Evolutionary conservation across 352 stramenopile species (phyloP).

Genomic region (Phytophthora citricola): DNA sequence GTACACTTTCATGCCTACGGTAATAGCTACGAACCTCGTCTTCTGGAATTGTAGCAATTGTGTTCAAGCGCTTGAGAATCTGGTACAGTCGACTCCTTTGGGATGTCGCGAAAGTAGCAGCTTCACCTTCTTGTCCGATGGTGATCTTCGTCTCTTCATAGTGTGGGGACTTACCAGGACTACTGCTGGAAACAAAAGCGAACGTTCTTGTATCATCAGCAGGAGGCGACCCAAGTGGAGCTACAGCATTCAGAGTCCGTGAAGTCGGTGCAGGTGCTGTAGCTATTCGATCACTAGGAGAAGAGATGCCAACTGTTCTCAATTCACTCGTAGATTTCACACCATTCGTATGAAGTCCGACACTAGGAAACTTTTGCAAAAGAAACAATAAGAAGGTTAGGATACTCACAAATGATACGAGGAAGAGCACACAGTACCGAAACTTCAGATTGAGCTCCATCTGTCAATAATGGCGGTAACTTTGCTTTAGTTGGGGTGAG

Average conservation of each 20-base stretch:
- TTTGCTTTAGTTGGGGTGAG: conserved; percentile 45
- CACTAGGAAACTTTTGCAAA: conserved; percentile 10
- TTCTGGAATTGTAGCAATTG: conserved; percentile 53
- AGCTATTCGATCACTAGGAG: conserved; percentile 17
- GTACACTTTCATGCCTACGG: neutral
- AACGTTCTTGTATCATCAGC: neutral
- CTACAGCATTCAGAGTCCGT: conserved; percentile 1
- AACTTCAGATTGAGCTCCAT: conserved; percentile 8
- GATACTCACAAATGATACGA: neutral
- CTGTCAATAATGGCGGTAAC: conserved; percentile 46
- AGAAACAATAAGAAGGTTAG: neutral
- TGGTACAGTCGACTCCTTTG: conserved; percentile 69
- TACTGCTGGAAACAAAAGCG: conserved; percentile 15
- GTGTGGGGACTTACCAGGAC: conserved; percentile 26
- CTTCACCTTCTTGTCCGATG: conserved; percentile 44
- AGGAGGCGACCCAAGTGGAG: conserved; percentile 1
- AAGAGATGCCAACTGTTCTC: conserved; percentile 10
- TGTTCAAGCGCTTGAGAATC: conserved; percentile 65
- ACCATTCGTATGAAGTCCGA: conserved; percentile 10
- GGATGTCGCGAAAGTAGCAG: conserved; percentile 50
- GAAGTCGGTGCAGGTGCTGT: conserved; percentile 29
- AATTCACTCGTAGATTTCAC: conserved; percentile 31
- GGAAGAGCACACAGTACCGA: conserved; percentile 2
- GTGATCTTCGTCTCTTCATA: conserved; percentile 65
- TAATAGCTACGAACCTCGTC: conserved; percentile 48